These are phyloP conservation scores for Xylaria telfairii DNA, from an alignment of 495 filamentous ascomycete genomes.

Conservation along the genomic window DNA sequence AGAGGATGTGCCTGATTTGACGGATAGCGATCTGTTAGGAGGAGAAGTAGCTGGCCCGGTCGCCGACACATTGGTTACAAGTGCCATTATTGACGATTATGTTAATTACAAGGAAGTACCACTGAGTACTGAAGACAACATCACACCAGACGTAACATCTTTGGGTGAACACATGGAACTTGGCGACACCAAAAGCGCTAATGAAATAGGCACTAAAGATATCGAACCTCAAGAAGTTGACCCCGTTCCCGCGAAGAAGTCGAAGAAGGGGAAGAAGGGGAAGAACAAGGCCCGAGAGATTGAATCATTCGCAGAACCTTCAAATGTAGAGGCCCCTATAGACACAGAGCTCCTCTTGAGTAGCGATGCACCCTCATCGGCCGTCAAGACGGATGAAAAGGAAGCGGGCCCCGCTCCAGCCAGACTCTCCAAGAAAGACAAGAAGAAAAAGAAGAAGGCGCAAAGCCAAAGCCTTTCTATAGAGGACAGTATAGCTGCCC, in stretches of 20 bases:
- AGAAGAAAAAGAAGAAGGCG: constrained; percentile 31
- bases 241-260: constrained; percentile 19
- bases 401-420: constrained; percentile 11
- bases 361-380: constrained; percentile 8
- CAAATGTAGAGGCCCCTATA: not conserved
- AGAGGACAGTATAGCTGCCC: not conserved
- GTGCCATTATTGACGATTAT: constrained; percentile 19
- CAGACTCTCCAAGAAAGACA: constrained; percentile 29
- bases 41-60: not conserved
- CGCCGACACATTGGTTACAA: constrained; percentile 29
- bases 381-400: constrained; percentile 13
- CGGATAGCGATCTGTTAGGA: not conserved
- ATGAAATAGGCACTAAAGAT: not conserved
- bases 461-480: not conserved
- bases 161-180: not conserved
- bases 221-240: not conserved
- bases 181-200: not conserved
- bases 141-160: not conserved
- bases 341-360: not conserved
- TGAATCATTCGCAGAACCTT: not conserved
- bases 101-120: constrained; percentile 12
- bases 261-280: constrained; percentile 42
- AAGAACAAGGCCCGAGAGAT: constrained; percentile 26
- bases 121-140: constrained; percentile 12
- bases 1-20: not conserved